Evolutionary conservation across 306 rosid genomes (phyloP), one percentile per base, ranked within the genome.

Genomic region (Dalbergia cochinchinensis): DNA sequence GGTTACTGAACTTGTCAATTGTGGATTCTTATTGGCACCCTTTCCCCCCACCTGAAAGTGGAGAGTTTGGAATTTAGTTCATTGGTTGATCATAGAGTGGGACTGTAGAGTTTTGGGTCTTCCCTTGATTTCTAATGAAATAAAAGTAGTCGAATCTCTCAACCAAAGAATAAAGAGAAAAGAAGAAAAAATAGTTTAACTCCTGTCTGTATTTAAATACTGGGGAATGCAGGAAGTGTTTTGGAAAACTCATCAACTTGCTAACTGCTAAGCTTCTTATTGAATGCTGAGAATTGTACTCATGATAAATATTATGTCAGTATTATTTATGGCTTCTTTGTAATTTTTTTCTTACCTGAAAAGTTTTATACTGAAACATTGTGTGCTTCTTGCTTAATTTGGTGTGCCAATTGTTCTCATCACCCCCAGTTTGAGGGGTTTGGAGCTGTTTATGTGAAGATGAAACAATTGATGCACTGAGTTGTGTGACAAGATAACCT

Each of bases 351-450:
- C 73, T 51, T 31, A 19, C 64, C 33, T 31, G 50, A 33, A 10
- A 20, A 7, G 42, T 73, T 57, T 53, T 71, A 37, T 74, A 75
- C 78, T 78, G 82, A 74, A 77, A 78, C 61, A 44, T 37, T 65
- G 64, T 71, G 54, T 31, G 41, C 18, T 76, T 76, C 37, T 37
- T 64, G 71, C n/a, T 71, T 54, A 69, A 65, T 33, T 65, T 80
- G n/a, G 26, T 79, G 14, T 58, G 53, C 37, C 66, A 33, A 45
- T 54, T 47, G 3, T 74, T 33, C 41, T 78, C 45, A 35, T 3
- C 2, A 7, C 20, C 69, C 58, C 20, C 53, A 44, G 12, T 12
- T 33, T 5, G 11, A 60, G 69, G 60, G 37, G 42, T 64, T 10
- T 10, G 13, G 53, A 39, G 55, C 53, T 33, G 35, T 39, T 54